These are phyloP conservation scores for Choiromyces venosus DNA, from an alignment of 495 filamentous ascomycete species.

Conservation along the genomic window DNA sequence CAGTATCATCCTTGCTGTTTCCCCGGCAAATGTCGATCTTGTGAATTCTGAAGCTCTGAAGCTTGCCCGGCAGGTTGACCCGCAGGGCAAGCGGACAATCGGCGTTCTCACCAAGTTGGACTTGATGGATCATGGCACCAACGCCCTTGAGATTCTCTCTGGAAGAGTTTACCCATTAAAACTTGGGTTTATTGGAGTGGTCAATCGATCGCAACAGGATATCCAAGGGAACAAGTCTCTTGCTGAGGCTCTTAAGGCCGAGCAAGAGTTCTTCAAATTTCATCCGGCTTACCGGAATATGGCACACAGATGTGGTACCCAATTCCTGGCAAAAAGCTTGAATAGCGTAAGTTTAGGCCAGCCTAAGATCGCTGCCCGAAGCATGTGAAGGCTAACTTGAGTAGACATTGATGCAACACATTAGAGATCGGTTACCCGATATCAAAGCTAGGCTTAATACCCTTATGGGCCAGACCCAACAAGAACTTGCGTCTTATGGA, in stretches of 20 bases:
- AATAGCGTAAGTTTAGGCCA: conserved; percentile 52
- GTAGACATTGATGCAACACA: conserved; percentile 84
- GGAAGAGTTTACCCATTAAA: conserved; percentile 96
- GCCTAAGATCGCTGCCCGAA: neutral
- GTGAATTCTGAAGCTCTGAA: conserved; percentile 98
- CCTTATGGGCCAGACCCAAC: conserved; percentile 97
- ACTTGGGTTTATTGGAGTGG: conserved; percentile 94
- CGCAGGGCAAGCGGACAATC: conserved; percentile 89
- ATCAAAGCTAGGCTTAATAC: conserved; percentile 98
- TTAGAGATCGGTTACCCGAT: conserved; percentile 89
- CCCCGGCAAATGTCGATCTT: conserved; percentile 94
- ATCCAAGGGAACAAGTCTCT: conserved; percentile 93
- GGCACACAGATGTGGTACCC: conserved; percentile 86
- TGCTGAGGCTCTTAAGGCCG: conserved; percentile 78
- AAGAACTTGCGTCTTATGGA: conserved; percentile 96
- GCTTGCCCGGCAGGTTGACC: conserved; percentile 92
- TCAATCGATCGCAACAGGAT: conserved; percentile 97
- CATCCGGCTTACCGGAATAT: conserved; percentile 98
- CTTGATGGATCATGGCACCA: conserved; percentile 98
- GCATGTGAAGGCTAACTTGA: conserved; percentile 15
- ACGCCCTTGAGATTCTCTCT: conserved; percentile 92
- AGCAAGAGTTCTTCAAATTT: conserved; percentile 92
- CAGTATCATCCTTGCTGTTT: conserved; percentile 91
- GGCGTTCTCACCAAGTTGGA: conserved; percentile 97
- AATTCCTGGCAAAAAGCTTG: conserved; percentile 89